Conservation (phyloP, 2,329 filamentous ascomycete species). For the Didymosphaeria variabile region DNA sequence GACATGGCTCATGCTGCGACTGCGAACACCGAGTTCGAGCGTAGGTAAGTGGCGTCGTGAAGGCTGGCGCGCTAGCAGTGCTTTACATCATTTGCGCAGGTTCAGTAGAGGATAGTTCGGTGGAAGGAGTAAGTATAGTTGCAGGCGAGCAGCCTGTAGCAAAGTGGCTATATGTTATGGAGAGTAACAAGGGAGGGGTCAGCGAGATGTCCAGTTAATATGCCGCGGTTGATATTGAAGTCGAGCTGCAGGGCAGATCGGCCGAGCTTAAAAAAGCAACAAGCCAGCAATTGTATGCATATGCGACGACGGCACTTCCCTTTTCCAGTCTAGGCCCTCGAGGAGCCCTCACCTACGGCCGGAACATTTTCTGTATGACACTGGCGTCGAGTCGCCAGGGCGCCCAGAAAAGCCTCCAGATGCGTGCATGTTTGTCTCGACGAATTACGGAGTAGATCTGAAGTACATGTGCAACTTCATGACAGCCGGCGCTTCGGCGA, state of each 20-base stretch:
- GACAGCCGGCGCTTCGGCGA: not conserved
- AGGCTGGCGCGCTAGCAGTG: slow-evolving; percentile 22
- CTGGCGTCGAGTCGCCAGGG: slow-evolving; percentile 5
- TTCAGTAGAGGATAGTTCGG: not conserved
- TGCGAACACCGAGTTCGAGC: not conserved
- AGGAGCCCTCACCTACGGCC: not conserved
- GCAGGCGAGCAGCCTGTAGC: slow-evolving; percentile 12
- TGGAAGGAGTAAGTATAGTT: slow-evolving; percentile 7
- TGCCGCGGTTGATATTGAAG: slow-evolving; percentile 18
- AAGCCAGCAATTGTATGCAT: slow-evolving; percentile 14
- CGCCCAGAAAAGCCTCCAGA: slow-evolving; percentile 6
- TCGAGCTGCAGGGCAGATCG: slow-evolving; percentile 16
- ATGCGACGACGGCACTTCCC: slow-evolving; percentile 7
- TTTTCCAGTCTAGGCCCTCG: slow-evolving; percentile 11
- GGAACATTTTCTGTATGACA: slow-evolving; percentile 3
- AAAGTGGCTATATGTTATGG: not conserved
- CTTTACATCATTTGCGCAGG: slow-evolving; percentile 24
- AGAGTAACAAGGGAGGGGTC: slow-evolving; percentile 17
- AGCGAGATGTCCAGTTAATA: slow-evolving; percentile 6
- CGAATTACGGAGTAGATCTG: slow-evolving; percentile 6
- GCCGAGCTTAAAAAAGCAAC: slow-evolving; percentile 20
- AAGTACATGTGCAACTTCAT: not conserved
- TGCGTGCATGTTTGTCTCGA: not conserved
- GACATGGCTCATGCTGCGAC: slow-evolving; percentile 28
- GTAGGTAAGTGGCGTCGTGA: slow-evolving; percentile 22